Conservation (phyloP, 805 yeast species). For the Saturnispora quitensis region DNA sequence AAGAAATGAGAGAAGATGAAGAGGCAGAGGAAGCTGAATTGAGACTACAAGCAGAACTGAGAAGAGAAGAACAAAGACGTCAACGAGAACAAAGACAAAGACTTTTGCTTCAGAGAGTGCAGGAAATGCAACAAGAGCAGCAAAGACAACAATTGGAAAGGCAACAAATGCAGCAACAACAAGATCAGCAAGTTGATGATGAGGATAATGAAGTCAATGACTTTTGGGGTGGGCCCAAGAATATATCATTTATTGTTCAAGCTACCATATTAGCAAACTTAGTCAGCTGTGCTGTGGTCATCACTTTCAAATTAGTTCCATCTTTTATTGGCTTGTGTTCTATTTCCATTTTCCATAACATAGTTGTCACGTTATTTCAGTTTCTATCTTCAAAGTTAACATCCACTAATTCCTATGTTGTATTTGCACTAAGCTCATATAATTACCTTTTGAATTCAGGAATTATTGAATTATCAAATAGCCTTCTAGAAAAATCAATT, state of each 20-base stretch:
- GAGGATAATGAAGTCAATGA: conserved; percentile 7
- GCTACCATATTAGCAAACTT: conserved; percentile 19
- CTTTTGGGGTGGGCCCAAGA: conserved; percentile 10
- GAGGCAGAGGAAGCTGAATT: background rate
- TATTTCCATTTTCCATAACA: conserved; percentile 12
- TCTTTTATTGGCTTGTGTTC: conserved; percentile 19
- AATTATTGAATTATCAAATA: background rate
- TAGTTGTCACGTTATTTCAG: background rate
- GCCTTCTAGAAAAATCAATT: background rate
- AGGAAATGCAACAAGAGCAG: conserved; percentile 1
- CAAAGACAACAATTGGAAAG: background rate
- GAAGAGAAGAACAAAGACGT: conserved; percentile 16
- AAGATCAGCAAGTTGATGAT: conserved; percentile 3
- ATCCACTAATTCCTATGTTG: background rate
- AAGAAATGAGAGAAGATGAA: background rate
- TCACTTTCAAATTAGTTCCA: conserved; percentile 20
- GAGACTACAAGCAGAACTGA: conserved; percentile 9
- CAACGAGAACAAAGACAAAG: conserved; percentile 6
- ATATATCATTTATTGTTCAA: conserved; percentile 13
- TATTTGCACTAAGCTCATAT: background rate
- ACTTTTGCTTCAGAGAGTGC: conserved; percentile 1
- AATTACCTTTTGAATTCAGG: background rate
- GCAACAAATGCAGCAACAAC: background rate
- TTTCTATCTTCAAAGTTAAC: background rate
- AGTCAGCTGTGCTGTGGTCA: conserved; percentile 15